Evolutionary conservation across 1,284 basidiomycete genomes (phyloP), one percentile per base, ranked within the genome.

Genomic region (Apiotrichum montevideense): DNA sequence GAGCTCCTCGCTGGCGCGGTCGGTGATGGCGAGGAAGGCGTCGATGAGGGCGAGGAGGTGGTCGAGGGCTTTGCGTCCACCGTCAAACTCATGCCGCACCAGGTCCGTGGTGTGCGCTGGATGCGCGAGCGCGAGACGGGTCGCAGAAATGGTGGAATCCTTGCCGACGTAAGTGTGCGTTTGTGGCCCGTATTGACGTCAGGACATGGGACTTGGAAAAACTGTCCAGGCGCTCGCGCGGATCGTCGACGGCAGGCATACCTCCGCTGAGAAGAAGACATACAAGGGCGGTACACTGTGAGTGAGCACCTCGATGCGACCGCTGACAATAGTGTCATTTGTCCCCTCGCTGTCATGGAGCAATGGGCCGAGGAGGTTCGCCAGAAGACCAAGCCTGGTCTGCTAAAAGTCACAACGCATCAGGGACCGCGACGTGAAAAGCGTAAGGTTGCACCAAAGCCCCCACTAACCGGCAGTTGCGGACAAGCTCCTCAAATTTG

Each of bases 341-440:
- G 86, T 56, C 90, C 90, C 1, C 81, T 92, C 35, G 85, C 90
- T 6, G 83, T 98, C 15, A 86, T 97, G 59, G 82, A 84, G 14
- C 95, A 98, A 72, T 98, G 95, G 95, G 87, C 87, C 15, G 80
- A 83, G 4, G 95, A 98, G 72, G 84, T 90, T 42, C 77, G 81
- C 55, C 88, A 86, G 58, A 92, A 95, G 80, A 85, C 87, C 0
- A 66, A 74, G n/a, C 66, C 67, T 0, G 79, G 81, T 3, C 80
- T 80, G 0, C 77, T 94, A 2, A 81, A 79, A 0, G 89, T 94
- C 3, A 77, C 86, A 11, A 85, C 88, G 50, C 91, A 96, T 71
- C 91, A 96, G 57, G 93, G 92, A 0, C 69, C 85, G 2, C 80
- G 73, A 42, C 82, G 91, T 29, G 83, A 87, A 0, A 83, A 82